A percentile compares a stretch with the other conserved stretches of the same genome.
These are phyloP conservation scores for Penicillium ucsense DNA, from an alignment of 495 filamentous ascomycete genomes.

Conservation along the genomic window DNA sequence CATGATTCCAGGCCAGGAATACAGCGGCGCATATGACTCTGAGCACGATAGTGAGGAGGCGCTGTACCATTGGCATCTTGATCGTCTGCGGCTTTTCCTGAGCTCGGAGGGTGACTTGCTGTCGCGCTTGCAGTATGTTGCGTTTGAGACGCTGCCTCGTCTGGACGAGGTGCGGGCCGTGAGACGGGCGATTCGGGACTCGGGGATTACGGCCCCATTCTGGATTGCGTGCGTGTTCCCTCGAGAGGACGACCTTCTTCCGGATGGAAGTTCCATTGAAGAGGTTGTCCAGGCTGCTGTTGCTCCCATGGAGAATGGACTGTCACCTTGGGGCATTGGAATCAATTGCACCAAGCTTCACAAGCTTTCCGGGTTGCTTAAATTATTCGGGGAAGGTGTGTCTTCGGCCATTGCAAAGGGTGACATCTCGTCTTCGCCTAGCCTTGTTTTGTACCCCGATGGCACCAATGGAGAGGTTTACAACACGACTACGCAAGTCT, in stretches of 20 bases:
- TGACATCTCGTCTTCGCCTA: slow-evolving; percentile 27
- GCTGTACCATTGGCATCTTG: slow-evolving; percentile 46
- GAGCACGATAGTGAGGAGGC: slow-evolving; percentile 30
- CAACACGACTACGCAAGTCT: slow-evolving; percentile 48
- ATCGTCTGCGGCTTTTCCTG: slow-evolving; percentile 40
- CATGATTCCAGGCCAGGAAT: slow-evolving; percentile 55
- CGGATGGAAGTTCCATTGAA: slow-evolving; percentile 25
- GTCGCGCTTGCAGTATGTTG: slow-evolving; percentile 41
- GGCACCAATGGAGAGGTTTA: slow-evolving; percentile 58
- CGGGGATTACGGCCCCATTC: slow-evolving; percentile 23
- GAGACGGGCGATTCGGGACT: slow-evolving; percentile 31
- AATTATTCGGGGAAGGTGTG: slow-evolving; percentile 35
- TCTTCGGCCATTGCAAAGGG: slow-evolving; percentile 12
- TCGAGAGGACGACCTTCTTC: slow-evolving; percentile 37
- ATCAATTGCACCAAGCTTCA: slow-evolving; percentile 57
- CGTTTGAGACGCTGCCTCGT: slow-evolving; percentile 54
- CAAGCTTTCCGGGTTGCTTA: slow-evolving; percentile 40
- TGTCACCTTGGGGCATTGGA: slow-evolving; percentile 50
- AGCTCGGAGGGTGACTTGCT: slow-evolving; percentile 17
- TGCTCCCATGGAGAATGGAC: slow-evolving; percentile 8
- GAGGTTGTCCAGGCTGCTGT: slow-evolving; percentile 23
- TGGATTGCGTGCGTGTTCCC: slow-evolving; percentile 59
- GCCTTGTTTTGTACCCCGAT: slow-evolving; percentile 57
- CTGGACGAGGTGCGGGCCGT: slow-evolving; percentile 52
- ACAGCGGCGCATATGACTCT: slow-evolving; percentile 48